phyloP scores from a whole-genome alignment of 768 basidiomycete species.

The Hydnum rufescens region DNA sequence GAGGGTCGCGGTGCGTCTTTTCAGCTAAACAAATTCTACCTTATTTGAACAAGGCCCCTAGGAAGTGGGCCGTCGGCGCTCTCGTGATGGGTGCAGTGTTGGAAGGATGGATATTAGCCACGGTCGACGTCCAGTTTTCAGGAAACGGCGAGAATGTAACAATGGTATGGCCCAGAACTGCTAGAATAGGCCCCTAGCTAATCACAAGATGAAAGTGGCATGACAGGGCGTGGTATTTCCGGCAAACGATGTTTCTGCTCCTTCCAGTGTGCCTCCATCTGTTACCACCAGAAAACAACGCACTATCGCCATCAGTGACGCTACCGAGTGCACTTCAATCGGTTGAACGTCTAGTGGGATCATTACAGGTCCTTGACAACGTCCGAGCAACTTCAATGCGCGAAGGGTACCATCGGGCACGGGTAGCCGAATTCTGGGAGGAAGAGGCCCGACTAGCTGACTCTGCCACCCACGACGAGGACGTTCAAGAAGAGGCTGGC shows the following conservation, averaged over 20 bases:
- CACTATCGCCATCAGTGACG: slow-evolving; percentile 17
- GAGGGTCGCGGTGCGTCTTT: slow-evolving; percentile 17
- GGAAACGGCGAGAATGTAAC: slow-evolving; percentile 20
- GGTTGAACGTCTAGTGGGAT: slow-evolving; percentile 23
- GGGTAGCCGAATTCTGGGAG: background rate
- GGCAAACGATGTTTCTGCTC: slow-evolving; percentile 37
- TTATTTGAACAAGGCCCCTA: slow-evolving; percentile 8
- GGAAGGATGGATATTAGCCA: slow-evolving; percentile 35
- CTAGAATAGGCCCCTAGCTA: background rate
- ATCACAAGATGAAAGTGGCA: slow-evolving; percentile 32
- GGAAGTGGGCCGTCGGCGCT: slow-evolving; percentile 26
- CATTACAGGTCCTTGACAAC: slow-evolving; percentile 27
- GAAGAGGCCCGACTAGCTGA: background rate
- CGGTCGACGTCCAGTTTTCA: slow-evolving; percentile 29
- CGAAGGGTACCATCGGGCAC: background rate
- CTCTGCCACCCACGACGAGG: background rate
- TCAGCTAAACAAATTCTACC: background rate
- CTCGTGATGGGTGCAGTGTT: slow-evolving; percentile 30
- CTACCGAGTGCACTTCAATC: slow-evolving; percentile 15
- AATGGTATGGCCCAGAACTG: slow-evolving; percentile 20
- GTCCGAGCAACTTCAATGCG: background rate
- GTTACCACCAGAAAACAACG: slow-evolving; percentile 19
- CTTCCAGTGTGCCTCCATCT: slow-evolving; percentile 33
- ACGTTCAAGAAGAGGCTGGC: background rate
- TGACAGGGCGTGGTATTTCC: slow-evolving; percentile 33